Percentiles rank a stretch among this genome's conserved stretches.
phyloP scores from a whole-genome alignment of 352 stramenopile genomes.

The Pythium oligandrum region DNA sequence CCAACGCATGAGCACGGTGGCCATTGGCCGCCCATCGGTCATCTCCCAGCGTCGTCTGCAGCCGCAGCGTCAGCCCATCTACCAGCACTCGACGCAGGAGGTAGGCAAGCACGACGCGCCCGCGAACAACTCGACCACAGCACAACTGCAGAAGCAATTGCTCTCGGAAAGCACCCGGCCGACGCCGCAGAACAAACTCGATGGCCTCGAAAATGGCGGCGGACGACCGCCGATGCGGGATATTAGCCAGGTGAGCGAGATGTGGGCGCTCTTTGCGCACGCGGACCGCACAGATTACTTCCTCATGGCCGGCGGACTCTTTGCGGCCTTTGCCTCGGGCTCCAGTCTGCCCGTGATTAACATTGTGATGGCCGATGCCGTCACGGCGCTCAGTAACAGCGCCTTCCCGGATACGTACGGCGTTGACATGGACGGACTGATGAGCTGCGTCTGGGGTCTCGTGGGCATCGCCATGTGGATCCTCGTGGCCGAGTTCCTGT shows the following conservation, averaged over 20 bases:
- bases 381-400: slow-evolving; percentile 17
- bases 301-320: slow-evolving; percentile 13
- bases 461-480: slow-evolving; percentile 21
- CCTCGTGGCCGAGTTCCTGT: slow-evolving; percentile 17
- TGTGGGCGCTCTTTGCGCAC: slow-evolving; percentile 20
- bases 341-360: slow-evolving; percentile 17
- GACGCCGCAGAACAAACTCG: background rate
- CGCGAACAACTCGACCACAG: slow-evolving; percentile 3
- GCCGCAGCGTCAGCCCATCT: slow-evolving; percentile 1
- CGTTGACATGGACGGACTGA: slow-evolving; percentile 20
- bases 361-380: slow-evolving; percentile 18
- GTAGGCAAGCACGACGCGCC: background rate
- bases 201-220: too few relatives aligned
- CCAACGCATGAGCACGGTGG: slow-evolving; percentile 17
- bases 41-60: slow-evolving; percentile 1
- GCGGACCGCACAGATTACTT: slow-evolving; percentile 16
- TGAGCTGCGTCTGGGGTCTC: slow-evolving; percentile 11
- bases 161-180: slow-evolving; percentile 7
- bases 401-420: slow-evolving; percentile 10
- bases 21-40: slow-evolving; percentile 1
- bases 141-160: slow-evolving; percentile 9
- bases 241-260: too few relatives aligned
- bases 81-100: slow-evolving; percentile 1
- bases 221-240: too few relatives aligned
- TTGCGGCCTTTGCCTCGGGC: slow-evolving; percentile 18